phyloP scores from a whole-genome alignment of 352 stramenopile genomes.

The Phytopythium delawarense region DNA sequence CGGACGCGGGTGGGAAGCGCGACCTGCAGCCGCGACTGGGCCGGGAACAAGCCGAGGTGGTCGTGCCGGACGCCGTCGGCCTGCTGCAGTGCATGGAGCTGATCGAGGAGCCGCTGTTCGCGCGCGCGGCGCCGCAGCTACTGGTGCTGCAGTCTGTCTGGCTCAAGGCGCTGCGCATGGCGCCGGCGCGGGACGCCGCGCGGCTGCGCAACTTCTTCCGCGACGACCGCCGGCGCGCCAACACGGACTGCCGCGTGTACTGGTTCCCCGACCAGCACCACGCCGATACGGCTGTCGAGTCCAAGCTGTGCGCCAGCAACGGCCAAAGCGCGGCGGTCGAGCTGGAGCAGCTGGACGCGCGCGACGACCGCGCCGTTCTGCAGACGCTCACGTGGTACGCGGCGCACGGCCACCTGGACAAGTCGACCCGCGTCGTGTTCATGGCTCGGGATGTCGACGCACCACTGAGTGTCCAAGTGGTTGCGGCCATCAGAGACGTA shows the following conservation, averaged over 20 bases:
- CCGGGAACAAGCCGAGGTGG: slow-evolving; percentile 39
- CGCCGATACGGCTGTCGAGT: slow-evolving; percentile 44
- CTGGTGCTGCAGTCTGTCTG: slow-evolving; percentile 74
- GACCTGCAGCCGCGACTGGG: slow-evolving; percentile 23
- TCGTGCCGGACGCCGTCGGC: slow-evolving; percentile 68
- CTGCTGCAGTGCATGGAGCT: slow-evolving; percentile 79
- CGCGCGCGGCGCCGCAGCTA: slow-evolving; percentile 28
- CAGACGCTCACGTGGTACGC: slow-evolving; percentile 68
- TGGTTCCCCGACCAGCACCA: slow-evolving; percentile 77
- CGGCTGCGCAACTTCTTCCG: slow-evolving; percentile 66
- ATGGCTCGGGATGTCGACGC: slow-evolving; percentile 52
- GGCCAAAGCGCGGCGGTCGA: not conserved
- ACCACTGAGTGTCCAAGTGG: slow-evolving; percentile 32
- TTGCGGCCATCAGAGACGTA: slow-evolving; percentile 23
- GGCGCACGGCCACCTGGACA: slow-evolving; percentile 28
- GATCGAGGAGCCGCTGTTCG: slow-evolving; percentile 52
- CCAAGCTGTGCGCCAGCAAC: slow-evolving; percentile 8
- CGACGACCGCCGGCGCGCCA: slow-evolving; percentile 42
- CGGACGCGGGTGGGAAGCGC: slow-evolving; percentile 3
- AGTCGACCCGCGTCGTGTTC: slow-evolving; percentile 39
- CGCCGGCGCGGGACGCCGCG: slow-evolving; percentile 55
- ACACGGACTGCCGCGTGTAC: slow-evolving; percentile 39
- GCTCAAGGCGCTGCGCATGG: slow-evolving; percentile 56
- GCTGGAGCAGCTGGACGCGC: slow-evolving; percentile 32
- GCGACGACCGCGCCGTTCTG: slow-evolving; percentile 43